Percentiles rank a stretch among this genome's conserved stretches.
Conservation (phyloP, 73 alveolate genomes). For the Urostyla sp. region DNA sequence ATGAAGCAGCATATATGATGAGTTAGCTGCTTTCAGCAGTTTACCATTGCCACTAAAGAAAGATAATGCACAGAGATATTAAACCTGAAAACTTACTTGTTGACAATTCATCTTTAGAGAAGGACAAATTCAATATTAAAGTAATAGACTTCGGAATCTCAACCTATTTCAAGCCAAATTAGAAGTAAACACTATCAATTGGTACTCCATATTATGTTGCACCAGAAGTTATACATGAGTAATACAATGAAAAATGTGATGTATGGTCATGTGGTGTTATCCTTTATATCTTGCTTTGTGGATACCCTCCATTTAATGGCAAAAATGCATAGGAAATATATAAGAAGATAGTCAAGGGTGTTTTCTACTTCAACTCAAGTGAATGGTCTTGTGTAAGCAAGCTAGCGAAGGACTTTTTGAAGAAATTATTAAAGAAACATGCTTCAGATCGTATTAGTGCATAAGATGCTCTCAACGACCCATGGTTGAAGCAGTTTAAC, state of each 20-base stretch:
- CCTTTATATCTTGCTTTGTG: slow-evolving; percentile 71
- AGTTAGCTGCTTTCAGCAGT: slow-evolving; percentile 62
- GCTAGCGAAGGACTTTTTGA: slow-evolving; percentile 76
- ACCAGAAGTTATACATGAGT: slow-evolving; percentile 72
- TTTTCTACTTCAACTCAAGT: slow-evolving; percentile 39
- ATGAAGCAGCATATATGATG: slow-evolving; percentile 66
- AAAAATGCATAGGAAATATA: slow-evolving; percentile 54
- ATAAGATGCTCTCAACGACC: slow-evolving; percentile 73
- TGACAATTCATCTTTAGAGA: slow-evolving; percentile 9
- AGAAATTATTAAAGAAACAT: slow-evolving; percentile 68
- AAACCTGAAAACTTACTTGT: slow-evolving; percentile 77
- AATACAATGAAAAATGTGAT: slow-evolving; percentile 72
- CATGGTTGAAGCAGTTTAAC: slow-evolving; percentile 73
- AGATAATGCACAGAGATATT: slow-evolving; percentile 73
- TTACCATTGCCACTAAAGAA: slow-evolving; percentile 67
- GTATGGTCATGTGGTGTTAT: slow-evolving; percentile 78
- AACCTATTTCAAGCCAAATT: slow-evolving; percentile 36
- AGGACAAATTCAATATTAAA: slow-evolving; percentile 24
- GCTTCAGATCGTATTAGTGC: slow-evolving; percentile 73
- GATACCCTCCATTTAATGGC: slow-evolving; percentile 80
- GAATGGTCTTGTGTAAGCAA: slow-evolving; percentile 75
- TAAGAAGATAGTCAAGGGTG: slow-evolving; percentile 54
- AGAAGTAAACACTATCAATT: slow-evolving; percentile 22
- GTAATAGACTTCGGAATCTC: slow-evolving; percentile 73
- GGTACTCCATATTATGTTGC: slow-evolving; percentile 83